Conservation (phyloP, 208 protist species). For the Endotrypanum monterogeii region DNA sequence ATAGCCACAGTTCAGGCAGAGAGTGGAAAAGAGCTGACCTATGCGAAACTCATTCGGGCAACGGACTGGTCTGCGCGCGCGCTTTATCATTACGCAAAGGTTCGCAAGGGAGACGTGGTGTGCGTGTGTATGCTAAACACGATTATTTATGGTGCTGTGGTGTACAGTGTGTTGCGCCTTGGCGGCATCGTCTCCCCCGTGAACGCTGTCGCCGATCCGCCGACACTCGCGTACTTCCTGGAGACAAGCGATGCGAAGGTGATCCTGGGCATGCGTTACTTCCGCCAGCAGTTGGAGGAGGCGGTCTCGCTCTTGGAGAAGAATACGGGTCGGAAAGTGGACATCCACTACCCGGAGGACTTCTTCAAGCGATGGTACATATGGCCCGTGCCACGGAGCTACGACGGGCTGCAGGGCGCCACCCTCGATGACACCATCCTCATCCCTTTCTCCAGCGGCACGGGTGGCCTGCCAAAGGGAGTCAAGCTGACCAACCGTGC, state of each 20-base stretch:
- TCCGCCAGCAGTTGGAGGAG: slow-evolving; percentile 21
- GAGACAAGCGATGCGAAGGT: slow-evolving; percentile 25
- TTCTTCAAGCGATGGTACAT: slow-evolving; percentile 26
- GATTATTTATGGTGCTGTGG: slow-evolving; percentile 27
- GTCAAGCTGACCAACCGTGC: slow-evolving; percentile 48
- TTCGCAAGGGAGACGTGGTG: slow-evolving; percentile 44
- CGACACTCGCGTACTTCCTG: slow-evolving; percentile 27
- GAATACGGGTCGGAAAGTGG: slow-evolving; percentile 25
- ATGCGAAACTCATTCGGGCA: slow-evolving; percentile 2
- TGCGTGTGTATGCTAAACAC: slow-evolving; percentile 30
- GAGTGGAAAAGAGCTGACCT: slow-evolving; percentile 9
- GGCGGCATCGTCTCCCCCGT: slow-evolving; percentile 36
- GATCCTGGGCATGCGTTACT: slow-evolving; percentile 26
- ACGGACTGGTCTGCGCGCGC: slow-evolving; percentile 27
- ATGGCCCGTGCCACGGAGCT: slow-evolving; percentile 15
- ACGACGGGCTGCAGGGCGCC: slow-evolving; percentile 17
- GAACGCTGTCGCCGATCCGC: slow-evolving; percentile 26
- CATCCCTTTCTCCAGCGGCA: slow-evolving; percentile 20
- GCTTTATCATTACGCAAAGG: slow-evolving; percentile 32
- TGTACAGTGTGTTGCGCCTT: slow-evolving; percentile 35
- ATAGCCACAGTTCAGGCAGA: slow-evolving; percentile 18
- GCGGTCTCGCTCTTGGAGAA: slow-evolving; percentile 21
- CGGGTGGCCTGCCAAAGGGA: slow-evolving; percentile 47
- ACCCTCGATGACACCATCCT: slow-evolving; percentile 20
- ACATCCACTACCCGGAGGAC: slow-evolving; percentile 30